Base-by-base conservation (phyloP, 1,139 yeast genomes). In the Geotrichum klebahnii region DNA sequence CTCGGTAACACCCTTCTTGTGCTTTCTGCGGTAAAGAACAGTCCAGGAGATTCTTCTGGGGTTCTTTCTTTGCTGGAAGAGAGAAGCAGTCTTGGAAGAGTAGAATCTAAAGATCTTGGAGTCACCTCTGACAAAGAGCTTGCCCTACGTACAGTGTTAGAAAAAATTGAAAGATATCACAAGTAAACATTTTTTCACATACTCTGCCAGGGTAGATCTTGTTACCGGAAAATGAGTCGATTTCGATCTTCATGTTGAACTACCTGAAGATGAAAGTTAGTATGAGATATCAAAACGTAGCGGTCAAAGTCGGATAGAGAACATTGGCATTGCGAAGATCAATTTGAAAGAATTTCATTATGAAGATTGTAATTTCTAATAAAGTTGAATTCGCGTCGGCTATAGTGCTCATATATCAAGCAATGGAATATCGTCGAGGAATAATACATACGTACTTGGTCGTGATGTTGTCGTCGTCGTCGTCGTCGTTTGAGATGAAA, bases 31-130 rank as follows among this genome's bases (percentile, higher is more conserved):
- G 92, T 81, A 92, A 70, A 92, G 83, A 71, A 90, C 97, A 66
- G 99, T 92, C 99, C 99, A 92, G 64, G 97, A 84, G 73, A 92
- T 83, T 84, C 96, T 87, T 84, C 98, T 89, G 79, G 98, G 99
- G 90, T 94, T 92, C 95, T 92, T 92, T 84, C 97, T 89, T 82
- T 94, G 99, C 73, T 84, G 83, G 95, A 92, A 92, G 72, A 92
- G 84, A 73, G 98, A 89, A 70, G 96, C 94, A 72, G 95, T 82
- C 81, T 92, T 94, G 67, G 97, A 87, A 74, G 89, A 84, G 77
- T 86, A 95, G 95, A 94, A 92, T 84, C 99, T 89, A 95, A 92
- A 92, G 72, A 90, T 77, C 82, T 92, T 92, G 72, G 97, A 89
- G 89, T 92, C 99, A 70, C 97, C 97, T 80, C 99, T 90, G 77